Evolutionary conservation across 441 rosid species (phyloP).

Genomic region (Macaranga tanarius): DNA sequence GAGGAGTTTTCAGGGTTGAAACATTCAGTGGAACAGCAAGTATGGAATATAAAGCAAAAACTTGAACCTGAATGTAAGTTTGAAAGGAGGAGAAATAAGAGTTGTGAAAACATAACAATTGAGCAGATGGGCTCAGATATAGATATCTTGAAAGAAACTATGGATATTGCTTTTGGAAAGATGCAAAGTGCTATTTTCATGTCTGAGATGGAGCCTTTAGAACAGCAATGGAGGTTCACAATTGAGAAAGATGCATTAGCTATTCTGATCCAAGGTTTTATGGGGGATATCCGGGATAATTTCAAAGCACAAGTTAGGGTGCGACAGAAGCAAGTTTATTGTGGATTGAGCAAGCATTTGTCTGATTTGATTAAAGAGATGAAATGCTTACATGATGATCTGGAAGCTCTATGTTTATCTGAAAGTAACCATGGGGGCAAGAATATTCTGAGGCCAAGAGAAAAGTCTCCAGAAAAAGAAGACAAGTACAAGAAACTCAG

Average conservation of each 20-base stretch:
- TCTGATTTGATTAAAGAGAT: conserved; percentile 39
- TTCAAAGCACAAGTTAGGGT: conserved; percentile 36
- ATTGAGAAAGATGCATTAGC: conserved; percentile 53
- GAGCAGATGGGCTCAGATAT: conserved; percentile 67
- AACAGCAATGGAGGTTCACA: conserved; percentile 63
- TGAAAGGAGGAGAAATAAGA: conserved; percentile 31
- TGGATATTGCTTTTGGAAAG: conserved; percentile 76
- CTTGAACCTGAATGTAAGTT: conserved; percentile 49
- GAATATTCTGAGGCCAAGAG: conserved; percentile 13
- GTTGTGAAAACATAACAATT: conserved; percentile 34
- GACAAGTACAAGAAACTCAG: not conserved
- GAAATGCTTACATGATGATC: conserved; percentile 39
- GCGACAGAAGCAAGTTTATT: conserved; percentile 35
- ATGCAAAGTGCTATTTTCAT: conserved; percentile 64
- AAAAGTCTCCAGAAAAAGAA: conserved; percentile 32
- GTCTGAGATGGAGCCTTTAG: conserved; percentile 62
- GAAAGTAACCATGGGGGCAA: conserved; percentile 14
- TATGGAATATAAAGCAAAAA: conserved; percentile 64
- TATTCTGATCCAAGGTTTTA: conserved; percentile 45
- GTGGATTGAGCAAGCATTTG: conserved; percentile 38
- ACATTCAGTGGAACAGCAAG: conserved; percentile 69
- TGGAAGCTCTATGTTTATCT: conserved; percentile 31
- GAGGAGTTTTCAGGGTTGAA: conserved; percentile 60
- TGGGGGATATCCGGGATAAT: conserved; percentile 40
- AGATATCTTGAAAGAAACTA: conserved; percentile 63